A percentile compares a stretch with the other conserved stretches of the same genome.
Evolutionary conservation across 208 protist genomes (phyloP).

Genomic region (Trypanosoma congolense): DNA sequence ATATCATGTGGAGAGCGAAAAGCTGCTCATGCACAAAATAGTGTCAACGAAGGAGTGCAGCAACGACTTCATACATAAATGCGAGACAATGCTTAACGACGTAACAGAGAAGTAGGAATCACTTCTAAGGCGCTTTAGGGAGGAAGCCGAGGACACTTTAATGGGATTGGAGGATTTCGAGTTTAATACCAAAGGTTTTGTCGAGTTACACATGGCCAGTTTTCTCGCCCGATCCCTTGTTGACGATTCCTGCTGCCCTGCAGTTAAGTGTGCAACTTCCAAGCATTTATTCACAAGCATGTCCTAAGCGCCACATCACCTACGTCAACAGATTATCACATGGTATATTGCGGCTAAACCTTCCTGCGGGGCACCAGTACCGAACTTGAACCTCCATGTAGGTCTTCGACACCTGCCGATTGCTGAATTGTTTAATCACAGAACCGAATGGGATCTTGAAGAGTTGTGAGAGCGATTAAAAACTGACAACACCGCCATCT

Average conservation of each 20-base stretch:
- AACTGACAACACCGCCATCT: slow-evolving; percentile 5
- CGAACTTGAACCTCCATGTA: slow-evolving; percentile 14
- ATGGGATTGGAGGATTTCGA: not conserved
- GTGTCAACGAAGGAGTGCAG: slow-evolving; percentile 13
- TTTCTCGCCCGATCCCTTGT: not conserved
- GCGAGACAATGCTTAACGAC: slow-evolving; percentile 23
- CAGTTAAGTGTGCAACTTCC: slow-evolving; percentile 8
- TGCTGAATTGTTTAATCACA: slow-evolving; percentile 38
- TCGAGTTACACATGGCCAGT: slow-evolving; percentile 22
- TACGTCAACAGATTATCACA: slow-evolving; percentile 16
- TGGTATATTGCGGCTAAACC: slow-evolving; percentile 17
- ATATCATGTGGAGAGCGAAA: slow-evolving; percentile 14
- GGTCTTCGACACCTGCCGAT: slow-evolving; percentile 17
- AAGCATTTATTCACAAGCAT: slow-evolving; percentile 11
- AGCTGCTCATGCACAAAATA: slow-evolving; percentile 14
- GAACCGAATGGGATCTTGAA: slow-evolving; percentile 24
- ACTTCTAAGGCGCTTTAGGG: slow-evolving; percentile 8
- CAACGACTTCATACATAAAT: slow-evolving; percentile 22
- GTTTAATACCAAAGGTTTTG: slow-evolving; percentile 17
- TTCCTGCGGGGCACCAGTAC: slow-evolving; percentile 7
- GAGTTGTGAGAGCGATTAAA: slow-evolving; percentile 29
- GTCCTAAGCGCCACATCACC: slow-evolving; percentile 16
- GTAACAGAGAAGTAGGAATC: slow-evolving; percentile 5
- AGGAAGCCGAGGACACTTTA: too few relatives aligned
- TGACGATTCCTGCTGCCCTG: slow-evolving; percentile 12